phyloP scores from a whole-genome alignment of 768 basidiomycete genomes.

The Boletales sp. region DNA sequence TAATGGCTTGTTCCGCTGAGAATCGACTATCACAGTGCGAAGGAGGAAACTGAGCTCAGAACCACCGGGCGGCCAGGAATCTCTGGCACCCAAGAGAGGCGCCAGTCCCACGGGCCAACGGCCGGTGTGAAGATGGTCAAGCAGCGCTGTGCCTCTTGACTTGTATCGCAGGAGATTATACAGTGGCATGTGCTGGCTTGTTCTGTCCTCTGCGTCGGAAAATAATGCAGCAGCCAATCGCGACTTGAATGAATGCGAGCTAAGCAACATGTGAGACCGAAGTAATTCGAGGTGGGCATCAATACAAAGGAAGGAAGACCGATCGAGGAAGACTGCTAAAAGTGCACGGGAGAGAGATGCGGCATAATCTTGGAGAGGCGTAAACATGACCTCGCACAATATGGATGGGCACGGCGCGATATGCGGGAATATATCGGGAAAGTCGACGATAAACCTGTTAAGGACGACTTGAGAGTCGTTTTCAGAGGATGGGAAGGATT shows the following conservation, averaged over 20 bases:
- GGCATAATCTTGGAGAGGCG: constrained; percentile 59
- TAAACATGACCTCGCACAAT: constrained; percentile 60
- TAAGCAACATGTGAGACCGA: constrained; percentile 72
- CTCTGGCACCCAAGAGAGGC: constrained; percentile 63
- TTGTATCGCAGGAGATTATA: constrained; percentile 23
- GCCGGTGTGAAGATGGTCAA: constrained; percentile 15
- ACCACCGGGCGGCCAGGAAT: constrained; percentile 85
- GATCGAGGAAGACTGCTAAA: constrained; percentile 61
- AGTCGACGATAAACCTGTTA: constrained; percentile 48
- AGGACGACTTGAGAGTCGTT: constrained; percentile 28
- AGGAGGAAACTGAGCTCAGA: constrained; percentile 81
- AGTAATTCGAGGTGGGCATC: constrained; percentile 64
- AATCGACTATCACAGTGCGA: constrained; percentile 81
- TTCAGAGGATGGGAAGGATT: constrained; percentile 30
- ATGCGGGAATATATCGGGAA: constrained; percentile 57
- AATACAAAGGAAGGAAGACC: constrained; percentile 62
- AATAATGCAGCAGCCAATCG: constrained; percentile 72
- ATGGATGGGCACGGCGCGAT: constrained; percentile 62
- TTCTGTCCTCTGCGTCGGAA: constrained; percentile 61
- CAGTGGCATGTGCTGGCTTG: constrained; percentile 27
- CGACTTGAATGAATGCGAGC: constrained; percentile 68
- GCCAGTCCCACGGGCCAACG: constrained; percentile 73
- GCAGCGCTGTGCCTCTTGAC: constrained; percentile 13
- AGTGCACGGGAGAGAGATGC: constrained; percentile 63
- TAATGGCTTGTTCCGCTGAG: constrained; percentile 41